A percentile compares a stretch with the other conserved stretches of the same genome.
phyloP scores from a whole-genome alignment of 495 filamentous ascomycete species.

The Daldinia bambusicola region DNA sequence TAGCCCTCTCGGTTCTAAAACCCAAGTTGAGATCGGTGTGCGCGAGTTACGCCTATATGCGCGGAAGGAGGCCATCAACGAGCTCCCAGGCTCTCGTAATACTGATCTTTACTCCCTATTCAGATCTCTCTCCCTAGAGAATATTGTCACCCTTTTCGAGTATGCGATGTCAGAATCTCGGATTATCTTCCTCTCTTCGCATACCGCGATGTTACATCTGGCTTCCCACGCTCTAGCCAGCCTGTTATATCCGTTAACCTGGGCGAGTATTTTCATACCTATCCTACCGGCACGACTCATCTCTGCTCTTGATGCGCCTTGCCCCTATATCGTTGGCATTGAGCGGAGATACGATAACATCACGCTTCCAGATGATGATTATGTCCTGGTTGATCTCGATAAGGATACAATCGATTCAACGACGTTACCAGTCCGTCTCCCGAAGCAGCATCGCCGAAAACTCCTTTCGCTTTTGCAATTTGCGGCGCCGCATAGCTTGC shows the following conservation, averaged over 20 bases:
- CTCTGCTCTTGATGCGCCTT: slow-evolving; percentile 91
- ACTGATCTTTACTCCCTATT: slow-evolving; percentile 95
- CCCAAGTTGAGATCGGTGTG: slow-evolving; percentile 91
- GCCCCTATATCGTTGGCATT: slow-evolving; percentile 95
- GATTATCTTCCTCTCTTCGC: slow-evolving; percentile 94
- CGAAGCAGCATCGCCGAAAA: slow-evolving; percentile 90
- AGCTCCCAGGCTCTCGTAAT: slow-evolving; percentile 90
- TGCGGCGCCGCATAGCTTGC: slow-evolving; percentile 88
- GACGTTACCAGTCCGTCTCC: slow-evolving; percentile 74
- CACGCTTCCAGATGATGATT: slow-evolving; percentile 95
- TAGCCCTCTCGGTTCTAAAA: slow-evolving; percentile 89
- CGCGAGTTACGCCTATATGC: slow-evolving; percentile 92
- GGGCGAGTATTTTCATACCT: slow-evolving; percentile 93
- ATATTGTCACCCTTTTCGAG: slow-evolving; percentile 92
- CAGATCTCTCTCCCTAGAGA: slow-evolving; percentile 84
- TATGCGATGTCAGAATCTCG: slow-evolving; percentile 92
- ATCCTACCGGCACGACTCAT: slow-evolving; percentile 87
- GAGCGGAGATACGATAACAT: slow-evolving; percentile 93
- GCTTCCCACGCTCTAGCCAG: slow-evolving; percentile 84
- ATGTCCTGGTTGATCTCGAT: slow-evolving; percentile 93
- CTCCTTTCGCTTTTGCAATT: slow-evolving; percentile 86
- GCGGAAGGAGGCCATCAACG: slow-evolving; percentile 91
- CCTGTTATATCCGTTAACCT: slow-evolving; percentile 88
- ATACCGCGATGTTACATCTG: slow-evolving; percentile 95
- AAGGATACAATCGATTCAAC: slow-evolving; percentile 87